Evolutionary conservation across 2,329 filamentous ascomycete genomes (phyloP).

Genomic region (Pseudogymnoascus sp.): DNA sequence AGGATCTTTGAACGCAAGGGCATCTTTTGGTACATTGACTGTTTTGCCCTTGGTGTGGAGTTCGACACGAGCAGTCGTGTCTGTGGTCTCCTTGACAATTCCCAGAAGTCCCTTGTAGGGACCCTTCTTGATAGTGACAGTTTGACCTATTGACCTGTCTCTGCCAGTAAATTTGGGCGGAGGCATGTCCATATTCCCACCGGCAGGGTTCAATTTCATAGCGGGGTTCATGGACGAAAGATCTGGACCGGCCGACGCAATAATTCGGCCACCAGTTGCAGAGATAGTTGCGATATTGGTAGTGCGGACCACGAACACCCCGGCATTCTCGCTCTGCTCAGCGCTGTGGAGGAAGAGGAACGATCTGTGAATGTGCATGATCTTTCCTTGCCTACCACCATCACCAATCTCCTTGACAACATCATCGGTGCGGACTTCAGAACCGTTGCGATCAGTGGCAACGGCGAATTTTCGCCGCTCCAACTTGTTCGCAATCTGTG

Average conservation of each 20-base stretch:
- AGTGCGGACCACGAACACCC: conserved; percentile 80
- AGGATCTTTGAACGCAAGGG: conserved; percentile 78
- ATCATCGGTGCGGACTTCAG: conserved; percentile 85
- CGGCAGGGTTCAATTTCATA: conserved; percentile 59
- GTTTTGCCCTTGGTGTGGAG: conserved; percentile 91
- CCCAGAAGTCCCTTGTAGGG: conserved; percentile 87
- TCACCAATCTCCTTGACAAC: conserved; percentile 85
- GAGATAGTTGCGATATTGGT: conserved; percentile 82
- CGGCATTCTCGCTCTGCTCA: conserved; percentile 73
- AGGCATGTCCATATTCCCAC: conserved; percentile 41
- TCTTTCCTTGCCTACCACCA: conserved; percentile 76
- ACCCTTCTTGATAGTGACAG: conserved; percentile 78
- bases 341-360: conserved; percentile 85
- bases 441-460: conserved; percentile 84
- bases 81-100: conserved; percentile 91
- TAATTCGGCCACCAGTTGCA: conserved; percentile 82
- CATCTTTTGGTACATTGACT: conserved; percentile 71
- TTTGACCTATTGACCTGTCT: conserved; percentile 82
- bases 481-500: conserved; percentile 84
- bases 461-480: conserved; percentile 75
- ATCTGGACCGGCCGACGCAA: conserved; percentile 54
- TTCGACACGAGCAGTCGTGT: conserved; percentile 78
- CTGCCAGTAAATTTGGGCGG: conserved; percentile 69
- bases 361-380: conserved; percentile 89
- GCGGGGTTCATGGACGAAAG: conserved; percentile 89